Evolutionary conservation across 2,329 filamentous ascomycete species (phyloP).

Genomic region (Mariannaea elegans): DNA sequence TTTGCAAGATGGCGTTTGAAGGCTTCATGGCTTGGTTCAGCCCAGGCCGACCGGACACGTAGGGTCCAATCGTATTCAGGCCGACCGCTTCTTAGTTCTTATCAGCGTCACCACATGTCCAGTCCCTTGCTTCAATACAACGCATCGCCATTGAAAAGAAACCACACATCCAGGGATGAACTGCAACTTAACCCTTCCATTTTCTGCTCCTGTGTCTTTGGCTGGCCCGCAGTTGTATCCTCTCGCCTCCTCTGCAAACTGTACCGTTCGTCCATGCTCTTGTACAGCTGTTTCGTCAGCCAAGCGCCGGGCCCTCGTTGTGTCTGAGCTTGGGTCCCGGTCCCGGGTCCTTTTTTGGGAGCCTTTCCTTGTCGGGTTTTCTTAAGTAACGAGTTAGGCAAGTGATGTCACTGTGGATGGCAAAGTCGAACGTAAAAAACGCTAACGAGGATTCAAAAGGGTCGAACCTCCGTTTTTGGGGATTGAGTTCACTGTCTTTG

Average conservation of each 20-base stretch:
- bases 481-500: not conserved
- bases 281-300: not conserved
- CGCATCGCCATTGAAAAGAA: not conserved
- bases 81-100: constrained; percentile 2
- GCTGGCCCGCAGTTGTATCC: not conserved
- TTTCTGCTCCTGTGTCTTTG: not conserved
- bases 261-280: too few species aligned
- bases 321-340: not conserved
- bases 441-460: not conserved
- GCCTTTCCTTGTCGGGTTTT: not conserved
- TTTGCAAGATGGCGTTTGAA: constrained; percentile 6
- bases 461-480: not conserved
- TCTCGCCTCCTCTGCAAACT: not conserved
- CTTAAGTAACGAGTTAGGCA: not conserved
- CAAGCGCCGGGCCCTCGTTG: not conserved
- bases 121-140: constrained; percentile 3
- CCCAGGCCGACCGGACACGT: constrained; percentile 3
- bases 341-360: not conserved
- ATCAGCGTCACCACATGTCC: not conserved
- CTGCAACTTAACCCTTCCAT: not conserved
- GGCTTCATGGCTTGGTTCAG: not conserved
- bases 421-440: not conserved
- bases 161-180: not conserved
- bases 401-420: constrained; percentile 19
- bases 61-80: constrained; percentile 5